Base-by-base conservation (phyloP, 345 rosid genomes). In the Theobroma cacao region DNA sequence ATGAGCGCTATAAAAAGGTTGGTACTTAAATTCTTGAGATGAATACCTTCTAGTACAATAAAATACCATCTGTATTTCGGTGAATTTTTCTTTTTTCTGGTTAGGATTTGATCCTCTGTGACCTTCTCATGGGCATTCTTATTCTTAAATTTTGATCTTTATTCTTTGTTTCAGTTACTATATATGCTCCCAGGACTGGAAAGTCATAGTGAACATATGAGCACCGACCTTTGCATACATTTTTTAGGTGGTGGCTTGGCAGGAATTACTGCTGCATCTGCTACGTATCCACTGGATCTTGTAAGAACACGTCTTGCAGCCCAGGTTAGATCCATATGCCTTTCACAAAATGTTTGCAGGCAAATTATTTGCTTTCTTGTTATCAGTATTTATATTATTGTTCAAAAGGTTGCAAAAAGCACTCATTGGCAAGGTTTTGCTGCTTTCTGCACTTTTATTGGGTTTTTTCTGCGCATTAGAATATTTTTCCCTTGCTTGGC, bases 231-330 rank as follows among this genome's bases (percentile, higher is more conserved):
- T 48, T 87, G 89, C 77, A 88, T 94, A 66, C 97, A 90, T 84
- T 93, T 92, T 87, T 74, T 91, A 41, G 94, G 89, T 14, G 97
- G 97, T 81, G 98, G 98, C 71, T 85, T 92, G 82, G 95, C 99
- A 33, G 99, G 99, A 87, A 87, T 94, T 80, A 94, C 97, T 24
- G 99, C 99, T 88, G 98, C 99, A 52, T 87, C 98, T 74, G 92
- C 90, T 55, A 91, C 98, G 31, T 94, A 96, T 85, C 99, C 99
- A 1, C 85, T 96, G 87, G 99, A 96, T 90, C 99, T 96, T 83
- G 95, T 92, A 75, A 89, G 99, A 81, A 96, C 98, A 14, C 98
- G 98, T 8, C 97, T 96, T 71, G 93, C 99, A 55, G 94, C 97
- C 34, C 99, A 94, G 98, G 98, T 94, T 83, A 76, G 83, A 60